phyloP scores from a whole-genome alignment of 1,139 yeast genomes.

The Zygoascus meyerae region DNA sequence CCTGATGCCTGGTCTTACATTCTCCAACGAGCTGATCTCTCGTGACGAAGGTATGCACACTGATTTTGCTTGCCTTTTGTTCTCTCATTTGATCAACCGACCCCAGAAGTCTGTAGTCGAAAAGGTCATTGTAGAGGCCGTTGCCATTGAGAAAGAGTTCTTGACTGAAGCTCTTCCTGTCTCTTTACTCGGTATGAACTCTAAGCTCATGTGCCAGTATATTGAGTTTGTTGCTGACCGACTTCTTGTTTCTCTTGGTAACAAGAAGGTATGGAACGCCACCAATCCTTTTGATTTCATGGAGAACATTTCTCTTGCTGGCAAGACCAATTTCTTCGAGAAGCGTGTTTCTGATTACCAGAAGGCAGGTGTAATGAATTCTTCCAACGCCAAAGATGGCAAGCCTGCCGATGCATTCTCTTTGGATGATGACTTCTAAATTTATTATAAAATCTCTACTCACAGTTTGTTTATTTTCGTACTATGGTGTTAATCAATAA shows the following conservation, averaged over 20 bases:
- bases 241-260: conserved; percentile 81
- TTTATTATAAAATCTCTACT: not conserved
- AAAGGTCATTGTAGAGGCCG: conserved; percentile 91
- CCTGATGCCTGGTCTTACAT: conserved; percentile 95
- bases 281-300: conserved; percentile 95
- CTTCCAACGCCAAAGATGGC: conserved; percentile 36
- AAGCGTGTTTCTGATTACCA: conserved; percentile 98
- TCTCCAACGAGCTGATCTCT: conserved; percentile 92
- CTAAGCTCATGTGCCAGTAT: conserved; percentile 89
- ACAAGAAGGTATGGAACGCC: conserved; percentile 79
- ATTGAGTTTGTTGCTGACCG: conserved; percentile 98
- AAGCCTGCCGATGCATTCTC: conserved; percentile 42
- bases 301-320: conserved; percentile 97
- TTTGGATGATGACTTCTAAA: conserved; percentile 42
- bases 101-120: conserved; percentile 75
- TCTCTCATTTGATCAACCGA: conserved; percentile 86
- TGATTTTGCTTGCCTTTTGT: conserved; percentile 93
- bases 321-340: conserved; percentile 98
- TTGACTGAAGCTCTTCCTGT: conserved; percentile 92
- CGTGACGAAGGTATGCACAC: conserved; percentile 99
- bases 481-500: too few species aligned
- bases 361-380: conserved; percentile 97
- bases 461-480: not conserved
- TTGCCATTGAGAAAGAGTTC: conserved; percentile 86
- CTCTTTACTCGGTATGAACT: conserved; percentile 88